phyloP scores from a whole-genome alignment of 495 filamentous ascomycete species.

The Aspergillus homomorphus region DNA sequence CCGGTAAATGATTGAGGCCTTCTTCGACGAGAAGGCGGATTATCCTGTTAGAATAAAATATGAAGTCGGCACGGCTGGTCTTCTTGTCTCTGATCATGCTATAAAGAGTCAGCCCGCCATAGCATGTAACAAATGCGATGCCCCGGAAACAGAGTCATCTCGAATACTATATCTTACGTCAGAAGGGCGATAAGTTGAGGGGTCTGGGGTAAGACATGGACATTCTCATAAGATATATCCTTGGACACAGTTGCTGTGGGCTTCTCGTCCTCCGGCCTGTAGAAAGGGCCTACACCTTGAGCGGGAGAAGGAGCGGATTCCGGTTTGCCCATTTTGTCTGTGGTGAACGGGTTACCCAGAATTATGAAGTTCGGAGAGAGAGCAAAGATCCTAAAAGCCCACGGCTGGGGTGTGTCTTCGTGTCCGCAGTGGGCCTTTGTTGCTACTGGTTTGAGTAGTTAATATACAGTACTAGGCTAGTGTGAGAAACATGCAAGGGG shows the following conservation, averaged over 20 bases:
- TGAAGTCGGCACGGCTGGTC: conserved; percentile 90
- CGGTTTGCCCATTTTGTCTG: no score
- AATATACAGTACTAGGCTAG: no score
- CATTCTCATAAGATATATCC: conserved; percentile 76
- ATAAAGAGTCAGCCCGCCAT: conserved; percentile 20
- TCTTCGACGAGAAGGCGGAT: conserved; percentile 98
- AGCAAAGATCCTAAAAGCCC: conserved; percentile 28
- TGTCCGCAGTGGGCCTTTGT: no score
- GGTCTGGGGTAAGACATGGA: conserved; percentile 86
- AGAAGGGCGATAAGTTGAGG: conserved; percentile 94
- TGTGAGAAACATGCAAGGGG: no score
- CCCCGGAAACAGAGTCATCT: background rate
- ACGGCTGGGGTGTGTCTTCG: background rate
- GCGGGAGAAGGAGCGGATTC: conserved; percentile 54
- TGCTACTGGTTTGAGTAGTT: no score
- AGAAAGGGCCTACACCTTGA: conserved; percentile 73
- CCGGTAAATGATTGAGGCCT: conserved; percentile 93
- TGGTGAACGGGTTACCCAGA: no score
- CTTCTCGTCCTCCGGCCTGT: conserved; percentile 72
- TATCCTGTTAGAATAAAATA: conserved; percentile 98
- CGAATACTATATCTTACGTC: conserved; percentile 63
- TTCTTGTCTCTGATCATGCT: conserved; percentile 94
- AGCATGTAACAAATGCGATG: conserved; percentile 3
- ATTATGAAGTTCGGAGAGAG: no score
- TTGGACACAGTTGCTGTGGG: conserved; percentile 89